phyloP scores from a whole-genome alignment of 257 asterid species.

The Marsdenia floribunda region DNA sequence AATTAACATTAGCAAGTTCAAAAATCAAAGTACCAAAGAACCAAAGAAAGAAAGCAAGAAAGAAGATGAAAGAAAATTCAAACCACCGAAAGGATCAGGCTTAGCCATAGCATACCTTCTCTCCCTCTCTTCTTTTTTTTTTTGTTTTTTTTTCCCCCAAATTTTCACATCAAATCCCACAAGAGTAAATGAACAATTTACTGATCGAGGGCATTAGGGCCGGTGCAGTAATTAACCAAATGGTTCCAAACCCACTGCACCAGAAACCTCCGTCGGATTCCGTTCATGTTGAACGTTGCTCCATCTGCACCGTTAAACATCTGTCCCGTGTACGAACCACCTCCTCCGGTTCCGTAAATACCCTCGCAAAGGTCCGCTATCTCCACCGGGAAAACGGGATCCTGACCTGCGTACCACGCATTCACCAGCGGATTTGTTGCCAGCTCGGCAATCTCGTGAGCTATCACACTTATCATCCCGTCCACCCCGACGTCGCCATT shows the following conservation, averaged over 20 bases:
- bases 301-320: slow-evolving; percentile 68
- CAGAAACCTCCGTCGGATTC: slow-evolving; percentile 73
- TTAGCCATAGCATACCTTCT: no score
- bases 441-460: slow-evolving; percentile 81
- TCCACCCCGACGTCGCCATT: slow-evolving; percentile 82
- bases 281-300: slow-evolving; percentile 80
- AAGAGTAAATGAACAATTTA: slow-evolving; percentile 32
- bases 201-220: slow-evolving; percentile 95
- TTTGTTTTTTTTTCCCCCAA: neutral
- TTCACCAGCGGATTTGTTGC: slow-evolving; percentile 69
- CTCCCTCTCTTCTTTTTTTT: no score
- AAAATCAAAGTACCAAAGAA: neutral
- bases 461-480: slow-evolving; percentile 87
- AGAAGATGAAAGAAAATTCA: neutral
- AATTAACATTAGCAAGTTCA: slow-evolving; percentile 8
- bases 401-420: slow-evolving; percentile 90
- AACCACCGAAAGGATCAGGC: neutral
- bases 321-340: slow-evolving; percentile 84
- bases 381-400: slow-evolving; percentile 79
- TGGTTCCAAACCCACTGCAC: slow-evolving; percentile 95
- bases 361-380: slow-evolving; percentile 94
- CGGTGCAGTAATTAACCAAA: slow-evolving; percentile 66
- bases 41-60: neutral
- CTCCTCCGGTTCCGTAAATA: slow-evolving; percentile 81
- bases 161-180: neutral